Percentiles rank a stretch among this genome's conserved stretches.
phyloP scores from a whole-genome alignment of 805 yeast species.

The Zygosaccharomyces lentus region DNA sequence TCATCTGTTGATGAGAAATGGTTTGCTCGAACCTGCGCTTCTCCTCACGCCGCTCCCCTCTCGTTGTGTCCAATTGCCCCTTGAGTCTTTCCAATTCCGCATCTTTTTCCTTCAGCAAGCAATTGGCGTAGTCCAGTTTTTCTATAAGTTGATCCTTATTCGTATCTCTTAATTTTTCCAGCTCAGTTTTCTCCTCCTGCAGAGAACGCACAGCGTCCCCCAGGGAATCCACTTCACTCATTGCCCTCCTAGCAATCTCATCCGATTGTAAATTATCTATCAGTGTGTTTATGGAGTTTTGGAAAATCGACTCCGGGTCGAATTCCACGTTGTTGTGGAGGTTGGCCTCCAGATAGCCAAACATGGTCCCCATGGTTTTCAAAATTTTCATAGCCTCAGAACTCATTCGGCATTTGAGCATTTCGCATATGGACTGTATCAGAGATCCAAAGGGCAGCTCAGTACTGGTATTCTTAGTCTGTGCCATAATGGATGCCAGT shows the following conservation, averaged over 20 bases:
- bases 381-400: slow-evolving; percentile 41
- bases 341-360: slow-evolving; percentile 62
- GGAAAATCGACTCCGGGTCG: slow-evolving; percentile 56
- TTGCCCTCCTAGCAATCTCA: slow-evolving; percentile 76
- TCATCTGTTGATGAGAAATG: slow-evolving; percentile 17
- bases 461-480: slow-evolving; percentile 54
- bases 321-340: slow-evolving; percentile 45
- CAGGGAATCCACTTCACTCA: slow-evolving; percentile 50
- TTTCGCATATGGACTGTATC: slow-evolving; percentile 47
- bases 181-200: slow-evolving; percentile 53
- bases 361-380: slow-evolving; percentile 46
- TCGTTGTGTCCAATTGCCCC: slow-evolving; percentile 56
- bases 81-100: slow-evolving; percentile 54
- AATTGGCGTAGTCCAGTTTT: slow-evolving; percentile 61
- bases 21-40: slow-evolving; percentile 21
- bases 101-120: slow-evolving; percentile 54
- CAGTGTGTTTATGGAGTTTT: slow-evolving; percentile 70
- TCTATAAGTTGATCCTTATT: slow-evolving; percentile 49
- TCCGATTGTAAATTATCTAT: slow-evolving; percentile 75
- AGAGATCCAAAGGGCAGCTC: slow-evolving; percentile 59
- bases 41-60: slow-evolving; percentile 40
- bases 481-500: slow-evolving; percentile 19
- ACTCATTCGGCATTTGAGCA: slow-evolving; percentile 52
- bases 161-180: slow-evolving; percentile 67
- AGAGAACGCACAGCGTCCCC: slow-evolving; percentile 47